A percentile compares a stretch with the other conserved stretches of the same genome.
Evolutionary conservation across 2,329 filamentous ascomycete species (phyloP).

Genomic region (Scortechinia acanthostroma): DNA sequence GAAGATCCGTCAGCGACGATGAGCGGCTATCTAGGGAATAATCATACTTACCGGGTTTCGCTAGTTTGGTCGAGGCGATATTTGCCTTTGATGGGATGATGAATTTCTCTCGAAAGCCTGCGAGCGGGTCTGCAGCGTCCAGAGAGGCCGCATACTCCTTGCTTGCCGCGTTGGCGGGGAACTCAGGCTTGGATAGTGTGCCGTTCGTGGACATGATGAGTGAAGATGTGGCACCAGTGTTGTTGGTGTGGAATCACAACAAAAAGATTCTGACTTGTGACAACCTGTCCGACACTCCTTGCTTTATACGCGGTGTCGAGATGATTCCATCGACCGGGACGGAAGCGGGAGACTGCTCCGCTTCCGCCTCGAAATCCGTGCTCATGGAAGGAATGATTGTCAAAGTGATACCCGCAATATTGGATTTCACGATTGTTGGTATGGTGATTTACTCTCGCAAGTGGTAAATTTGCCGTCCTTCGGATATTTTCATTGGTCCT

Average conservation of each 20-base stretch:
- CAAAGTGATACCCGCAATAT: too few relatives aligned
- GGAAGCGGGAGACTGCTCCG: too few relatives aligned
- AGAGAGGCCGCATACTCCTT: constrained; percentile 40
- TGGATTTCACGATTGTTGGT: too few relatives aligned
- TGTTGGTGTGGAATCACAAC: too few relatives aligned
- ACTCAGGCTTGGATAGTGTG: constrained; percentile 21
- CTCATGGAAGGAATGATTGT: too few relatives aligned
- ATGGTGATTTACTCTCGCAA: too few relatives aligned
- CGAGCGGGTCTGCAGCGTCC: constrained; percentile 54
- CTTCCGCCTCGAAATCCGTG: neutral
- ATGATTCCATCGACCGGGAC: too few relatives aligned
- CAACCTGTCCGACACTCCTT: too few relatives aligned
- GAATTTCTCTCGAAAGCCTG: constrained; percentile 62
- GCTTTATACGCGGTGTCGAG: too few relatives aligned
- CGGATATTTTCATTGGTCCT: too few relatives aligned
- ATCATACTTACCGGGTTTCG: constrained; percentile 31
- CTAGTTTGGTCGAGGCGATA: constrained; percentile 54
- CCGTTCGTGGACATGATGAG: constrained; percentile 31
- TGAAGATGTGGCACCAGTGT: constrained; percentile 28
- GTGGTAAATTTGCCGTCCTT: too few relatives aligned
- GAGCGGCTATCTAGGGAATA: constrained; percentile 37
- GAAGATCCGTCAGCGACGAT: constrained; percentile 15
- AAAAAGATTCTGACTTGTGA: too few relatives aligned
- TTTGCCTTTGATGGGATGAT: constrained; percentile 70
- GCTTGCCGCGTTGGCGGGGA: constrained; percentile 36